These are phyloP conservation scores for Rheum nobile DNA, from an alignment of 148 eudicot species.

Conservation along the genomic window DNA sequence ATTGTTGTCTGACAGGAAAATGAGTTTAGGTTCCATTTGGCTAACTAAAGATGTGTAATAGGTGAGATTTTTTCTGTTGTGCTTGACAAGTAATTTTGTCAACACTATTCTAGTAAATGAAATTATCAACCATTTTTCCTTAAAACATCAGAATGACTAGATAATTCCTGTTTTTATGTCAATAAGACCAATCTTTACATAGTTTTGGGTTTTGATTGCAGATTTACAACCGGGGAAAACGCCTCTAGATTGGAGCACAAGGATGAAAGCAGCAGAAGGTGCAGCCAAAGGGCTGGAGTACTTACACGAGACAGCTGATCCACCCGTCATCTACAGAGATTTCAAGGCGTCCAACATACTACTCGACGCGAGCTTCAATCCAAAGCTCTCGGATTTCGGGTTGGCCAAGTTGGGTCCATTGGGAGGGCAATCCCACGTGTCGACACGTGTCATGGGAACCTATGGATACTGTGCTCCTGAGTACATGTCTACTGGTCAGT, in stretches of 20 bases:
- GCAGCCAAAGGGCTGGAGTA: constrained; percentile 54
- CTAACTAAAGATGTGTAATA: neutral
- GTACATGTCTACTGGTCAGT: constrained; percentile 5
- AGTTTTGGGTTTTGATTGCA: neutral
- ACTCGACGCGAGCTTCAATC: constrained; percentile 31
- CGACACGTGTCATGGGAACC: constrained; percentile 2
- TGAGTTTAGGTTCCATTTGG: neutral
- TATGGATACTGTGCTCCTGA: constrained; percentile 9
- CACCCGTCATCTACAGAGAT: constrained; percentile 49
- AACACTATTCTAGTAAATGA: no score
- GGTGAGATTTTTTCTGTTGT: no score
- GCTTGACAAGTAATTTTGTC: no score
- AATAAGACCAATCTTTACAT: neutral
- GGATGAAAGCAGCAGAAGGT: constrained; percentile 61
- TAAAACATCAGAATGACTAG: neutral
- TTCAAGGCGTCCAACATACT: constrained; percentile 47
- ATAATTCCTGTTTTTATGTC: neutral
- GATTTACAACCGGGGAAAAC: neutral
- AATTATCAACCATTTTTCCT: neutral
- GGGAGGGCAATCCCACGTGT: constrained; percentile 2
- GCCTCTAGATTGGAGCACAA: constrained; percentile 44
- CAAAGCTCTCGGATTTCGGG: constrained; percentile 48
- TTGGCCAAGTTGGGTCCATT: constrained; percentile 2
- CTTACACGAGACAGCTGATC: constrained; percentile 48
- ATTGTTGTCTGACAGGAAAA: neutral